These are phyloP conservation scores for Cytospora mali DNA, from an alignment of 2,329 filamentous ascomycete species.

Conservation along the genomic window DNA sequence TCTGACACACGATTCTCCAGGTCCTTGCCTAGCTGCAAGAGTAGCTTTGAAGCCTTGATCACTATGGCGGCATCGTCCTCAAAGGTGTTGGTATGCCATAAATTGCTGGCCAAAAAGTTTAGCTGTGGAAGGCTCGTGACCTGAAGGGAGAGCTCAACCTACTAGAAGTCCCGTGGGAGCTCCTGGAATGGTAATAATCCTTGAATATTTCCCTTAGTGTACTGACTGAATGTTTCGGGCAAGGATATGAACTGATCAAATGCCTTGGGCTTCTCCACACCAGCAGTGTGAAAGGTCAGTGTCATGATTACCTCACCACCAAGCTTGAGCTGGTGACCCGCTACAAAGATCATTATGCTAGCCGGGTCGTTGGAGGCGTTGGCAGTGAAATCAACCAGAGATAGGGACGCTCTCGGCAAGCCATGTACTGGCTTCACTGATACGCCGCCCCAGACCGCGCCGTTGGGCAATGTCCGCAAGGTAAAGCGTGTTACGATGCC, in stretches of 20 bases:
- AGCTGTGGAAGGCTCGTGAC: neutral
- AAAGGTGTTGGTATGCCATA: conserved; percentile 10
- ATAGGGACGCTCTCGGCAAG: neutral
- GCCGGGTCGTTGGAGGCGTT: neutral
- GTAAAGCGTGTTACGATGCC: conserved; percentile 28
- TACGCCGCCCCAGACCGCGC: neutral
- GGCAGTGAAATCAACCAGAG: neutral
- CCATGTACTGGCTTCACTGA: neutral
- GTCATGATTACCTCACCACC: neutral
- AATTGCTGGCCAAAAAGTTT: neutral
- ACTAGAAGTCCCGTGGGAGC: neutral
- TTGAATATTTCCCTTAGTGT: neutral
- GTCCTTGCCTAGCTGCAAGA: neutral
- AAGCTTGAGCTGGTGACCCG: neutral
- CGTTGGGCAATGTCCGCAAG: neutral
- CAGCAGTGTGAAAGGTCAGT: neutral
- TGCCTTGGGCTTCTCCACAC: neutral
- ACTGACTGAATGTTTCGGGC: conserved; percentile 2
- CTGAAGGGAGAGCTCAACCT: neutral
- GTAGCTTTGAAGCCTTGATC: neutral
- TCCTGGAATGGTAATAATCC: neutral
- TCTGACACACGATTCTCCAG: neutral
- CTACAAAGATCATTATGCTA: neutral
- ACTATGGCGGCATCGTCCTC: conserved; percentile 1
- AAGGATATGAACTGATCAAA: neutral